Conservation (phyloP, 768 basidiomycete species). For the Pulveroboletus ravenelii region DNA sequence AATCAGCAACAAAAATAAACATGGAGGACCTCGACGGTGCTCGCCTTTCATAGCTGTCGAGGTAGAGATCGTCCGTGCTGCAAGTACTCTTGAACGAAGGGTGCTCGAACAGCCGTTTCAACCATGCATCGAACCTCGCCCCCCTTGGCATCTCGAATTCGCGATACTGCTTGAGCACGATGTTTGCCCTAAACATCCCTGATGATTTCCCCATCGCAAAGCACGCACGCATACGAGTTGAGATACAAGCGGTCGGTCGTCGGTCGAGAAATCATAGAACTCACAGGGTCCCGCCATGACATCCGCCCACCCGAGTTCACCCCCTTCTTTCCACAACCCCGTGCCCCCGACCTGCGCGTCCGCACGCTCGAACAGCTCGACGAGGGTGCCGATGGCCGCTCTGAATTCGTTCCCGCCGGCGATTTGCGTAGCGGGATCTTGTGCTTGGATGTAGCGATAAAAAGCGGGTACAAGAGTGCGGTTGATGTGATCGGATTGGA, state of each 20-base stretch:
- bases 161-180: constrained; percentile 63
- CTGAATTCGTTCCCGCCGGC: constrained; percentile 50
- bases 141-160: constrained; percentile 55
- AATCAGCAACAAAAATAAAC: background rate
- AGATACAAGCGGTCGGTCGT: background rate
- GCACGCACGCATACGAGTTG: background rate
- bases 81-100: constrained; percentile 64
- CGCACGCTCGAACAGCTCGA: constrained; percentile 47
- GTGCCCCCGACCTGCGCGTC: constrained; percentile 45
- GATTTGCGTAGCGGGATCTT: constrained; percentile 50
- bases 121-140: constrained; percentile 47
- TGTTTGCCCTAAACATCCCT: constrained; percentile 68
- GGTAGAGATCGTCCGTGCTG: constrained; percentile 60
- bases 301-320: constrained; percentile 57
- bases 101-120: constrained; percentile 51
- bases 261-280: constrained; percentile 14
- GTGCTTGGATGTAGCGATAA: constrained; percentile 71
- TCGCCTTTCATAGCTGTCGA: constrained; percentile 69
- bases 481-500: constrained; percentile 65
- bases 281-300: constrained; percentile 69
- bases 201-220: background rate
- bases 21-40: constrained; percentile 3
- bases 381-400: constrained; percentile 46
- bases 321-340: constrained; percentile 58
- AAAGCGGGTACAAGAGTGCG: constrained; percentile 65